Conservation (phyloP, 257 asterid genomes). For the Plantago major region DNA sequence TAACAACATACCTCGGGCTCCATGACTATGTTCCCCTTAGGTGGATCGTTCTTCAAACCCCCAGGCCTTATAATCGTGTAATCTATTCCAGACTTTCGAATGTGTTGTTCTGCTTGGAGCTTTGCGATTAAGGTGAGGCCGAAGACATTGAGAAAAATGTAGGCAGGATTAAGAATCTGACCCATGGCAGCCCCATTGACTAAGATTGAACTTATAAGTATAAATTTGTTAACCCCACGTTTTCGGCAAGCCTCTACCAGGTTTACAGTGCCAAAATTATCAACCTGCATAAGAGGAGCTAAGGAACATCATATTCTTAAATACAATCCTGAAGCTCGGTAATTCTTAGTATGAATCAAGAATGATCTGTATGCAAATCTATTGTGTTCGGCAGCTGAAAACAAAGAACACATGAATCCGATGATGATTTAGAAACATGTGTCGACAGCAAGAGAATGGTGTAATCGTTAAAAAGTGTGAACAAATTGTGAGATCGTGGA, state of each 20-base stretch:
- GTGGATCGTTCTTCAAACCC: constrained; percentile 81
- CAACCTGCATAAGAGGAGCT: constrained; percentile 52
- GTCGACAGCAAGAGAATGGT: neutral
- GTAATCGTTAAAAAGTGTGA: neutral
- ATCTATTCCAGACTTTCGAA: constrained; percentile 88
- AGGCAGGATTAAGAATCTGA: constrained; percentile 79
- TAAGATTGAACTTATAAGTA: constrained; percentile 83
- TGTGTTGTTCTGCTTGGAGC: constrained; percentile 87
- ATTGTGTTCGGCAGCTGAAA: too few species aligned
- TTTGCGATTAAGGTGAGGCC: constrained; percentile 85
- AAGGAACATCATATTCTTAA: constrained; percentile 14
- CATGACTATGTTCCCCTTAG: constrained; percentile 82
- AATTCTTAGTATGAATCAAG: neutral
- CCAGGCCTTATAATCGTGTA: constrained; percentile 94
- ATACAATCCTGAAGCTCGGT: neutral
- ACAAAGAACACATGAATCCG: too few species aligned
- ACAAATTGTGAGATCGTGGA: too few species aligned
- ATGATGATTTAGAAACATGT: neutral
- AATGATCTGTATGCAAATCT: neutral
- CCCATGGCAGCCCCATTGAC: constrained; percentile 99
- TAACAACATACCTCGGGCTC: constrained; percentile 66
- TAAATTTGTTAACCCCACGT: constrained; percentile 64
- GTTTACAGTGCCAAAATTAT: constrained; percentile 88
- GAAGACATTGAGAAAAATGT: constrained; percentile 75
- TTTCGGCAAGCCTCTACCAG: constrained; percentile 92